Base-by-base conservation (phyloP, 495 filamentous ascomycete genomes). In the Daldinia grandis region DNA sequence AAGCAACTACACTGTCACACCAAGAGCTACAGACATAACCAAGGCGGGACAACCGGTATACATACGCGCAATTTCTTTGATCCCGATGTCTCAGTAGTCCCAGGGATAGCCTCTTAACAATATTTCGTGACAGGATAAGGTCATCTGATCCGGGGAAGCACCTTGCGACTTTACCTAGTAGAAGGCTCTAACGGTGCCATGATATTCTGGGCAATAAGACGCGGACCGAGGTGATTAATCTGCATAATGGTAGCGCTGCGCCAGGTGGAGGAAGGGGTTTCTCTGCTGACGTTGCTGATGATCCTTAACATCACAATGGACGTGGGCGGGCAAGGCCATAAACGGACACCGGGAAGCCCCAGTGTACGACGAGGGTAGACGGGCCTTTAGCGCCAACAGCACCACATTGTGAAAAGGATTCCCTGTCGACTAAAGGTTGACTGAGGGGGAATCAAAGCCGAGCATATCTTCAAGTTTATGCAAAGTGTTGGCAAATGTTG, bases 81-180 rank as follows among this genome's bases (percentile, higher is more conserved):
- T 24, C 17, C 7, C 24, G 19, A 21, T 47, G 42, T 47, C 42
- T 47, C 42, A 47, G 42, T 24, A 24, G 9, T 21, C 42, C 19
- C 17, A 47, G 42, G 42, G 42, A 47, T 47, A 47, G 42, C 42
- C 42, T 37, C 51, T 10, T 47, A 47, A 10, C 42, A 47, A 47
- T 19, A 47, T 47, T 47, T 19, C 28, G 25, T 17, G 40, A 33
- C 37, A 51, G 28, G 44, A 50, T 40, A 47, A 1, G 44, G 47
- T 64, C 55, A 50, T 68, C 60, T 64, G 49, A 64, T 54, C 55
- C n/a, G 30, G 66, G 27, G 54, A 17, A 55, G 40, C 17, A 72
- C 56, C 56, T 58, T 61, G 60, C 69, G 33, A 68, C 60, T 54
- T 54, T 64, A 57, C 60, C 27, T 42, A 5, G 59, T 37, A 60